Evolutionary conservation across 306 rosid genomes (phyloP), one percentile per base, ranked within the genome.

Genomic region (Inga leiocalycina): DNA sequence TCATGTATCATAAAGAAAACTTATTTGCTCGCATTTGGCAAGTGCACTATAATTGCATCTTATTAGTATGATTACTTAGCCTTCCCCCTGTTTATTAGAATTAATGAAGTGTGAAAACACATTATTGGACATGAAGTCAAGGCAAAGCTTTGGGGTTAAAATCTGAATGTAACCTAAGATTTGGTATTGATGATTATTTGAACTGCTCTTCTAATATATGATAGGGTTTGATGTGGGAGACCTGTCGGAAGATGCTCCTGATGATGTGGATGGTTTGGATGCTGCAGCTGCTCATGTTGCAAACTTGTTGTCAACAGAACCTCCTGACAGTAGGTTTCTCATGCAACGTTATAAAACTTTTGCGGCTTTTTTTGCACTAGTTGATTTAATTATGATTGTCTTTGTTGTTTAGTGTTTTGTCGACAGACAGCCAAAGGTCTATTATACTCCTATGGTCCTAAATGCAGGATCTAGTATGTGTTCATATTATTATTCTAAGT

Each of bases 161-260:
- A 65, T 76, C 56, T 76, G 59, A 48, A 46, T 48, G 48, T 44
- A 57, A 77, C 54, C 43, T 37, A 27, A 54, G 45, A 54, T 43
- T 27, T 69, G 44, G 43, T 80, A 34, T 52, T 52, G 71, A 43
- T 81, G 32, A 85, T 48, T 76, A 69, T 82, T 70, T 75, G 78
- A 75, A 77, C 13, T 34, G 34, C 35, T 70, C 66, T 24, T 84
- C 76, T 77, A 24, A 78, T 73, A 22, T 57, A 17, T 76, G 45
- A 39, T 86, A 96, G 99, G 99, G 99, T 94, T 96, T 89, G 84
- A 96, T 85, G 97, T 91, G 82, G 95, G 91, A 85, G 97, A 96
- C 30, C 87, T 96, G 75, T 94, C 97, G 11, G 98, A 92, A 89
- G 92, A 89, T 51, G 92, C 93, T 81, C 92, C 94, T 16, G 99